Evolutionary conservation across 208 protist genomes (phyloP), one percentile per base, ranked within the genome.

Genomic region (Vickermania spadyakhi): DNA sequence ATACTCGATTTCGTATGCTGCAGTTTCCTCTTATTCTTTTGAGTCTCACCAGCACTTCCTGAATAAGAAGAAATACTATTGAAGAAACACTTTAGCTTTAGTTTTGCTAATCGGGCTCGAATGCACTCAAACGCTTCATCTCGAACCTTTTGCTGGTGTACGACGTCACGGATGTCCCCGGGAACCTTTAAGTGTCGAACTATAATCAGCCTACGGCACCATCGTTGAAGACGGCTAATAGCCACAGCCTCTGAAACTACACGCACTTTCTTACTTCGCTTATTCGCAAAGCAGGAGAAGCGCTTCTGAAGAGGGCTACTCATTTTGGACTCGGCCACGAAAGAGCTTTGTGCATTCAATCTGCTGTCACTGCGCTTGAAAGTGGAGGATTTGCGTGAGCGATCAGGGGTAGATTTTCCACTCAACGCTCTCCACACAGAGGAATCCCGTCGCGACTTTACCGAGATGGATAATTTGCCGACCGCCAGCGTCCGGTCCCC

Each of bases 181-280:
- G 62, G 45, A 1, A 51, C 50, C 7, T 55, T 59, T 28, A 66
- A 26, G 0, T 50, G 26, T 11, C 42, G 54, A 4, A 58, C 61
- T 36, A 85, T 36, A 11, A 78, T 28, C 22, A 75, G 60, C 29
- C 54, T 52, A 21, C 82, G 77, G 18, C 55, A 36, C n/a, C 68
- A 80, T 0, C 75, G 66, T 58, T 85, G 75, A 26, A 89, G 23
- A 0, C 75, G 75, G 14, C 59, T 29, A 5, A 74, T 60, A 4
- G 77, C 68, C 3, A 84, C 70, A 45, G 69, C 74, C 50, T 45
- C 36, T 11, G 70, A 54, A 31, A 78, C 54, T 11, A 65, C 67
- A 18, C 62, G 53, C 5, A 28, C 54, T 23, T 14, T 7, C 1
- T 45, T 45, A n/a, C 36, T 18, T 45, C 36, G 36, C 18, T 45